Evolutionary conservation across 179 eudicot genomes (phyloP).

Genomic region (Amaranthus tricolor): DNA sequence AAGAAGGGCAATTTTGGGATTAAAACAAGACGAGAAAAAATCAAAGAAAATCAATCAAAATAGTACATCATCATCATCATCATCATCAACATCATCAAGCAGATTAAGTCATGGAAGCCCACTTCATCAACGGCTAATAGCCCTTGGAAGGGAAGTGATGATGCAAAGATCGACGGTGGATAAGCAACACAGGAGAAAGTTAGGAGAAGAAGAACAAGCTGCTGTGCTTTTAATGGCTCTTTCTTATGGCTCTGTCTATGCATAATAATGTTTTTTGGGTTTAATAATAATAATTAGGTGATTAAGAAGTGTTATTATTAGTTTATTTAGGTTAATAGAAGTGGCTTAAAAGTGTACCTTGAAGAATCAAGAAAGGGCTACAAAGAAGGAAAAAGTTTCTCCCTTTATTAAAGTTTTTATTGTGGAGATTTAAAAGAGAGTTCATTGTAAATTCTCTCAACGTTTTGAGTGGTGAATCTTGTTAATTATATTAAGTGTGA

Average conservation of each 20-base stretch:
- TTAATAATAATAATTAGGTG: background rate
- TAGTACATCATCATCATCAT: slow-evolving; percentile 19
- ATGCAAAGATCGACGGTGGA: slow-evolving; percentile 70
- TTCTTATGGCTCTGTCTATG: slow-evolving; percentile 78
- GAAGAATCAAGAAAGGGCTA: slow-evolving; percentile 2
- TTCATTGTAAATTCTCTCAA: background rate
- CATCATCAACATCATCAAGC: slow-evolving; percentile 4
- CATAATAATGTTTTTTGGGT: slow-evolving; percentile 23
- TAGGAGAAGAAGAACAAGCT: slow-evolving; percentile 90
- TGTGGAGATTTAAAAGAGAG: background rate
- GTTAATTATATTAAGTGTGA: too few species aligned
- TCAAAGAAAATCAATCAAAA: slow-evolving; percentile 33
- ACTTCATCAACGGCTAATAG: slow-evolving; percentile 53
- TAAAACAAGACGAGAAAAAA: slow-evolving; percentile 43
- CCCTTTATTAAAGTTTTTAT: background rate
- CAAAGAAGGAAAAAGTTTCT: background rate
- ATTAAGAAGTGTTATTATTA: slow-evolving; percentile 14
- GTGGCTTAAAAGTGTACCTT: background rate
- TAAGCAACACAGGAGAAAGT: slow-evolving; percentile 29
- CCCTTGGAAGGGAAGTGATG: slow-evolving; percentile 52
- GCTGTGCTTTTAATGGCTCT: slow-evolving; percentile 86
- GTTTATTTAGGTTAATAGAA: background rate
- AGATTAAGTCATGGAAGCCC: slow-evolving; percentile 29
- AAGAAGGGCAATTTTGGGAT: slow-evolving; percentile 71
- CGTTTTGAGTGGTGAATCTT: background rate